Evolutionary conservation across 2,329 filamentous ascomycete genomes (phyloP).

Genomic region (Hyphodiscus sp.): DNA sequence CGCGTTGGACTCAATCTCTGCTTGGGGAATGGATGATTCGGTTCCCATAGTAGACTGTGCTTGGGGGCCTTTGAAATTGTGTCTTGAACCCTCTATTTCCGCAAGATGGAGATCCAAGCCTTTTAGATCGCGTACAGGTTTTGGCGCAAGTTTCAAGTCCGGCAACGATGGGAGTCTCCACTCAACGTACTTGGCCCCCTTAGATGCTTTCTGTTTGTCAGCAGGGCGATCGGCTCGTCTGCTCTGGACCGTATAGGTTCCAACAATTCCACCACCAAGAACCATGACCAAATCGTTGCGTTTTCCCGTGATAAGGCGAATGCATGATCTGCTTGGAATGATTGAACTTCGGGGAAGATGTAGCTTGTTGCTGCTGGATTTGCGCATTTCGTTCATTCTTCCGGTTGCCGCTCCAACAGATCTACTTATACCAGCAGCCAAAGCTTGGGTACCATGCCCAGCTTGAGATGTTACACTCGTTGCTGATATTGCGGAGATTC

Average conservation of each 20-base stretch:
- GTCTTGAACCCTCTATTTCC: constrained; percentile 26
- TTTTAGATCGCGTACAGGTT: constrained; percentile 48
- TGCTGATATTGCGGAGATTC: constrained; percentile 24
- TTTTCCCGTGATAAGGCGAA: constrained; percentile 58
- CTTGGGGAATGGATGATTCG: constrained; percentile 63
- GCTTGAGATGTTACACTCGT: constrained; percentile 39
- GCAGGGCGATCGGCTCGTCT: constrained; percentile 45
- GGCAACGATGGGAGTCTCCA: constrained; percentile 59
- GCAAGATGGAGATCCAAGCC: constrained; percentile 26
- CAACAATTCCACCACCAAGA: constrained; percentile 58
- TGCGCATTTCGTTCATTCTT: constrained; percentile 63
- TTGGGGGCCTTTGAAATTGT: constrained; percentile 33
- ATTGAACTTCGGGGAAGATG: constrained; percentile 53
- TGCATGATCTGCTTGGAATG: constrained; percentile 51
- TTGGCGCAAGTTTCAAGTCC: constrained; percentile 50
- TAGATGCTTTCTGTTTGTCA: constrained; percentile 49
- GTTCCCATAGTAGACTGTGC: constrained; percentile 31
- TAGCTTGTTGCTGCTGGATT: constrained; percentile 69
- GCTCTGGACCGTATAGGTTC: constrained; percentile 46
- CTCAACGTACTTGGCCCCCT: constrained; percentile 38
- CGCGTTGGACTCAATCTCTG: constrained; percentile 91
- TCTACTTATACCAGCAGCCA: constrained; percentile 67
- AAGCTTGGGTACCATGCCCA: constrained; percentile 64
- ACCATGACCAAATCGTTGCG: constrained; percentile 58
- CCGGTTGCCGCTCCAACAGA: constrained; percentile 66